Evolutionary conservation across 345 rosid genomes (phyloP), one percentile per base, ranked within the genome.

Genomic region (Eucalyptus virginea): DNA sequence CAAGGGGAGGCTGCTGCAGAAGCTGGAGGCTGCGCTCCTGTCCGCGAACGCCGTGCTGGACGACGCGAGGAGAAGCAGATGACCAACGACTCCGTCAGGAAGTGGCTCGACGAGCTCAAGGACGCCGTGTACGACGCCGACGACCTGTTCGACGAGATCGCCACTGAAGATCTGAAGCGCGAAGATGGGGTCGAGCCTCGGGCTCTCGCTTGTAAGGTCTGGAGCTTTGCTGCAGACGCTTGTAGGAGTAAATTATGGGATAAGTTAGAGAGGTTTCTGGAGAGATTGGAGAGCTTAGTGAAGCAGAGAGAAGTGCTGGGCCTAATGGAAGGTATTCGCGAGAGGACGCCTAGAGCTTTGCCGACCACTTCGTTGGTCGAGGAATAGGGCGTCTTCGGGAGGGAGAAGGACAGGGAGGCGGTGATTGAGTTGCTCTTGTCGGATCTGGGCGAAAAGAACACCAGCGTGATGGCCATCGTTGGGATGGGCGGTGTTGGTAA

Each of bases 61-160:
- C 10, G 90, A 90, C 65, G 91, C 87, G 32, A 91, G 88, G 89
- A 88, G 86, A 88, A 89, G 86, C 90, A 88, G 86, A 30, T 86
- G 87, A 88, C 28, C 32, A 86, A 86, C 11, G 65, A 42, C 7
- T 16, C 5, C 34, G 85, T 91, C 86, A 67, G 28, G 86, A 7
- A 24, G 18, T 91, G 93, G 89, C 23, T 91, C n/a, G 18, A n/a
- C 12, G 56, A 91, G n/a, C 88, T 88, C 65, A 47, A n/a, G 89
- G 89, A 91, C 44, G 45, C 88, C 16, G 77, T 85, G 6, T 92
- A 88, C 21, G 90, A 92, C 5, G 69, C 88, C 1, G 91, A 91
- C 17, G 90, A 92, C 86, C 48, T 92, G n/a, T 50, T 92, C 47
- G 91, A 92, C 18, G 90, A 90, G 87, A 88, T 92, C 24, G 60